Conservation (phyloP, 139 green algal species). For the Coelastrella sp. region DNA sequence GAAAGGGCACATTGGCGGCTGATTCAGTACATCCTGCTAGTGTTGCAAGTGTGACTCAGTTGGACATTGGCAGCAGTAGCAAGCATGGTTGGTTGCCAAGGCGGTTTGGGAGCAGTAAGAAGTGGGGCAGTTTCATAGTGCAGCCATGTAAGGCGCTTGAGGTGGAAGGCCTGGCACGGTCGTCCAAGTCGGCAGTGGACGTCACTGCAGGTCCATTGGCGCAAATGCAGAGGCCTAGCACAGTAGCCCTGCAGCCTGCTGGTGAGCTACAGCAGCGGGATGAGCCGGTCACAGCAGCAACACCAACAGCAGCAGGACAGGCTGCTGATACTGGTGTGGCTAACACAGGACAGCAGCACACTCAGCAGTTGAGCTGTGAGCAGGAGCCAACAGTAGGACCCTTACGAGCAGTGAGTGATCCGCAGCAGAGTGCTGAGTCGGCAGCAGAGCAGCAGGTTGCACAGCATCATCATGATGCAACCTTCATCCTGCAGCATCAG, state of each 20-base stretch:
- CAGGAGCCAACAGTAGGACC: not conserved
- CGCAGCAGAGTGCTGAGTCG: not conserved
- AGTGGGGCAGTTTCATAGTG: not conserved
- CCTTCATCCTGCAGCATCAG: not conserved
- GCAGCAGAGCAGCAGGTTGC: not conserved
- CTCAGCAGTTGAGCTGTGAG: not conserved
- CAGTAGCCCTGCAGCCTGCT: too few relatives aligned
- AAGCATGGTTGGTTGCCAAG: not conserved
- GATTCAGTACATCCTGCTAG: too few relatives aligned
- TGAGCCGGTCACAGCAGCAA: too few relatives aligned
- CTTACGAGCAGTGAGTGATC: not conserved
- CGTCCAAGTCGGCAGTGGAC: too few relatives aligned
- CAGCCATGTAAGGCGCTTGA: not conserved
- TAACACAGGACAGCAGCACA: not conserved
- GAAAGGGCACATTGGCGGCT: not conserved
- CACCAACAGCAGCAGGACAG: not conserved
- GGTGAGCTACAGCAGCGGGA: too few relatives aligned
- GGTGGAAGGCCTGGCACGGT: too few relatives aligned
- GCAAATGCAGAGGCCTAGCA: too few relatives aligned
- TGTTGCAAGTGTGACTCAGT: too few relatives aligned
- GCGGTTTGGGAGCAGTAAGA: not conserved
- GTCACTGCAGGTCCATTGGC: too few relatives aligned
- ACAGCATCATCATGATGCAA: not conserved
- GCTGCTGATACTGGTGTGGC: too few relatives aligned
- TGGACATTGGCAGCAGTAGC: constrained; percentile 10